phyloP scores from a whole-genome alignment of 2,329 filamentous ascomycete genomes.

The Dactylellina haptotyla region DNA sequence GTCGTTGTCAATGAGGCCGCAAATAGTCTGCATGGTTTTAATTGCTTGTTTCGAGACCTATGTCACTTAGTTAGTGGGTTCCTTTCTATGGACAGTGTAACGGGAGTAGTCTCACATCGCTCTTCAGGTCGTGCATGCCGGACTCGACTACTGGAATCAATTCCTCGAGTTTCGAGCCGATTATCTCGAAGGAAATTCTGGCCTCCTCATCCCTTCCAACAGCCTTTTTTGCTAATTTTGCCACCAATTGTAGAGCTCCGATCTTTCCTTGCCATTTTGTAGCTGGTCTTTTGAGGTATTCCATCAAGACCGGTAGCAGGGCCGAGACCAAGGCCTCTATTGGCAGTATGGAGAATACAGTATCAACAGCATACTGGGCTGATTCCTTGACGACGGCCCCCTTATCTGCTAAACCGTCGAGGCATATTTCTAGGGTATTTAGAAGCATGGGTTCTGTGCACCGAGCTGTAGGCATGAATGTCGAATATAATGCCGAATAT shows the following conservation, averaged over 20 bases:
- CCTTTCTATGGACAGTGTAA: not conserved
- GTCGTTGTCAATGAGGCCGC: conserved; percentile 91
- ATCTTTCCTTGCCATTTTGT: conserved; percentile 98
- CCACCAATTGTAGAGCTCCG: conserved; percentile 82
- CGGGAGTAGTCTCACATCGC: conserved; percentile 70
- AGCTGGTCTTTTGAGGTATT: conserved; percentile 82
- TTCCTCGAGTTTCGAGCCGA: conserved; percentile 59
- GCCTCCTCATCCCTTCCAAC: conserved; percentile 66
- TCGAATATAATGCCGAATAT: conserved; percentile 90
- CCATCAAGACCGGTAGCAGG: conserved; percentile 77
- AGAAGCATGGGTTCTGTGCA: conserved; percentile 56
- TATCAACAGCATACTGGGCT: conserved; percentile 92
- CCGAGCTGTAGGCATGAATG: conserved; percentile 74
- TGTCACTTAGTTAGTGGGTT: not conserved
- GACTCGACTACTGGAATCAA: conserved; percentile 90
- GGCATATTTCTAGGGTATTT: conserved; percentile 76
- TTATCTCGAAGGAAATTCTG: conserved; percentile 72
- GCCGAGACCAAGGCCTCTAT: conserved; percentile 85
- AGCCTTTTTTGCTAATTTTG: conserved; percentile 94
- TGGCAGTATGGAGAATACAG: conserved; percentile 80
- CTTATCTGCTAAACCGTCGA: conserved; percentile 92
- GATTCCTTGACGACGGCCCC: conserved; percentile 86
- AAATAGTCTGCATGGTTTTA: conserved; percentile 90
- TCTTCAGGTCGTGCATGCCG: conserved; percentile 96
- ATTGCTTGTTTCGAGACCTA: conserved; percentile 81